Base-by-base conservation (phyloP, 2,329 filamentous ascomycete species). In the Colletotrichum sp. region DNA sequence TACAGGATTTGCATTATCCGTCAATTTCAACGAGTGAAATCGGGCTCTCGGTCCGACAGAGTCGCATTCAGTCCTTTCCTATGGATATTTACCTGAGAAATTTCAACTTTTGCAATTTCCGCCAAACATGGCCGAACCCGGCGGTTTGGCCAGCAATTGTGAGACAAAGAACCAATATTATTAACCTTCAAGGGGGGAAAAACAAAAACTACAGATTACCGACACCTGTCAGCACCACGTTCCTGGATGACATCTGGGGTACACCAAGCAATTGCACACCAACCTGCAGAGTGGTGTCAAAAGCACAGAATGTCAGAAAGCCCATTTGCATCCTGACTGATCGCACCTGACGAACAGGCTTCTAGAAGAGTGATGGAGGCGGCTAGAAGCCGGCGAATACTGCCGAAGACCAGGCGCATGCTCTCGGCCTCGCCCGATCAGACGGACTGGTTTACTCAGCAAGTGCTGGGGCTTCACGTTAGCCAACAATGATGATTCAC, bases 321-420 rank as follows among this genome's bases (percentile, higher is more conserved):
- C 34, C 64, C 73, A 76, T 64, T 64, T 24, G 44, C 70, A 69
- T 73, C 70, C 28, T 72, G 34, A 65, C 39, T 39, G 44, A 57
- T 26, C 26, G 57, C 64, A 65, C 34, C 44, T 39, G 39, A 57
- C 63, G 64, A 65, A 65, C 57, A 57, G 57, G 34, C 68, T 71
- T 75, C 60, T 66, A 59, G 60, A 66, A 65, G 30, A 44, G 39
- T 15, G 13, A 30, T 24, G 28, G 36, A 15, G 12, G 67, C 34
- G 55, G 57, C 34, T 32, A 62, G 26, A 62, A 30, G 67, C 39
- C n/a, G 34, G 24, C 59, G 68, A 55, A 32, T 36, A 18, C 18
- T 32, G 44, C 57, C 59, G 57, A 64, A 24, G 9, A 34, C 57
- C 57, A 36, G n/a, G 36, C 57, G n/a, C 64, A 30, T n/a, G 39